Base-by-base conservation (phyloP, 306 rosid genomes). In the Citrullus colocynthis region DNA sequence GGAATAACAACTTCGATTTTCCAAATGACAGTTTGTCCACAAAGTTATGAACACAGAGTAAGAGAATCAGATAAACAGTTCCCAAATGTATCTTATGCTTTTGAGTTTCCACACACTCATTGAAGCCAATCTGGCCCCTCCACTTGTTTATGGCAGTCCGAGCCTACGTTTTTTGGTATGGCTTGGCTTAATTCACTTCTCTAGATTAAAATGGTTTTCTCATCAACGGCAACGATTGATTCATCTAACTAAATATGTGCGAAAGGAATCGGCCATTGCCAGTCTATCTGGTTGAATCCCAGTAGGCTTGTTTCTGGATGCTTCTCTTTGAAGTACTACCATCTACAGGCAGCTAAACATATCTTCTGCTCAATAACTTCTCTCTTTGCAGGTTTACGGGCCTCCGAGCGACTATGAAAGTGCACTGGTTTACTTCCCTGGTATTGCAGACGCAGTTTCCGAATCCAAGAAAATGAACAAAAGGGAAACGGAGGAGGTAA, bases 361-460 rank as follows among this genome's bases (percentile, higher is more conserved):
- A 8, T 52, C 24, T 34, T 8, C 45, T 54, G 6, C 20, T 18
- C 9, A n/a, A 52, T 74, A 7, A 18, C 64, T 20, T 36, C 21
- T 24, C 13, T 56, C 0, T 0, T 62, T 52, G 71, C 34, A 95
- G 98, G 88, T 95, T 66, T 95, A 85, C 75, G 98, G 97, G 49
- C 97, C 97, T 78, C 77, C 90, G 0, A 81, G 75, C 13, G 85
- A 89, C 32, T 83, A 82, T 16, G 90, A 84, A 79, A 87, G 87
- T 85, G 49, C 87, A 79, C 65, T 95, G n/a, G 82, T 71, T 75
- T 80, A 88, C 87, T 95, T 95, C 79, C 98, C 98, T 0, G 97
- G 98, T 60, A 78, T 95, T 76, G 88, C 90, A 6, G 96, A 92
- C 84, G 92, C 98, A 34, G 76, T 88, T 5, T 82, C 82, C 21